phyloP scores from a whole-genome alignment of 2,329 filamentous ascomycete genomes.

The Fusarium poae region DNA sequence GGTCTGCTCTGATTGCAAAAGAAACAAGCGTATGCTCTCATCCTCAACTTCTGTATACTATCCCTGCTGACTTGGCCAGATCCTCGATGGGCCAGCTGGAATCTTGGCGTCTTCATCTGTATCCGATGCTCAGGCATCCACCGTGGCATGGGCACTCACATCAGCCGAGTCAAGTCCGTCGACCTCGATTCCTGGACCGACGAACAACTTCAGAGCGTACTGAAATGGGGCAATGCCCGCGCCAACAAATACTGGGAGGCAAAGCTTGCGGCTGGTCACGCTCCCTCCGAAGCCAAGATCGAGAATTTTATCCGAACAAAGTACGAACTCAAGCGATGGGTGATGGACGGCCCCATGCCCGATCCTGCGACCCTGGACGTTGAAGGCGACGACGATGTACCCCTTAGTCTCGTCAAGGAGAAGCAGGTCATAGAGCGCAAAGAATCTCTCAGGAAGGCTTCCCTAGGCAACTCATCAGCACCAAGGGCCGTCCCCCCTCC shows the following conservation, averaged over 20 bases:
- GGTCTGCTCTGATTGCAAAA: conserved; percentile 97
- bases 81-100: conserved; percentile 99
- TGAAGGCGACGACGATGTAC: conserved; percentile 87
- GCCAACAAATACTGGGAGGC: conserved; percentile 99
- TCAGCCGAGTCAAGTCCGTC: conserved; percentile 97
- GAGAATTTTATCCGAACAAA: conserved; percentile 99
- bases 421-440: conserved; percentile 73
- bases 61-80: conserved; percentile 64
- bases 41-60: background rate
- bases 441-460: conserved; percentile 71
- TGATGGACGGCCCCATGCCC: conserved; percentile 97
- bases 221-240: conserved; percentile 95
- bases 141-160: conserved; percentile 98
- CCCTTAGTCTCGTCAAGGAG: conserved; percentile 72
- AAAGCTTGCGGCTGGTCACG: conserved; percentile 90
- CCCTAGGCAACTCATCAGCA: conserved; percentile 60
- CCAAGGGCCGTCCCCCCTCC: conserved; percentile 57
- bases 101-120: conserved; percentile 95
- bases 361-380: conserved; percentile 89
- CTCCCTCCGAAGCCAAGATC: conserved; percentile 96
- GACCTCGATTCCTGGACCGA: conserved; percentile 99
- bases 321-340: conserved; percentile 98
- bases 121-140: conserved; percentile 99
- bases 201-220: conserved; percentile 92
- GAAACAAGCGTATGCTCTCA: conserved; percentile 85